These are phyloP conservation scores for Annulohypoxylon moriforme DNA, from an alignment of 495 filamentous ascomycete species.

Conservation along the genomic window DNA sequence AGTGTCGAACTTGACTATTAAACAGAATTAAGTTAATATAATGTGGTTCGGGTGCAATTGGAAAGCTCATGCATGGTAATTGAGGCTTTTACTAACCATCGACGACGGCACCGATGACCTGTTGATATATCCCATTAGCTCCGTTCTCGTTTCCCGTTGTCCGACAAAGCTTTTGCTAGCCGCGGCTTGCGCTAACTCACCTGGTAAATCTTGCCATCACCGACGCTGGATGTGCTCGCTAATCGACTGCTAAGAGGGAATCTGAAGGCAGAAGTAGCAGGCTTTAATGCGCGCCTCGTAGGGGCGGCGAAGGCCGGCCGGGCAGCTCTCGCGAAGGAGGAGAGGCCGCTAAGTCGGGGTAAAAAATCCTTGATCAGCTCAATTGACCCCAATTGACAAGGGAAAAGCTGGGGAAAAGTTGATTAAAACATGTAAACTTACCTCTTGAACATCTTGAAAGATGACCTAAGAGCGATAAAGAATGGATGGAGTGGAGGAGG, in stretches of 20 bases:
- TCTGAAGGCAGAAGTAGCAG: conserved; percentile 71
- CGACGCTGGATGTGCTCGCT: conserved; percentile 72
- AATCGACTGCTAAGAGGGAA: conserved; percentile 70
- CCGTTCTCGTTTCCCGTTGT: conserved; percentile 60
- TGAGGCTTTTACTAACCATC: conserved; percentile 67
- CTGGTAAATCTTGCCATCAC: conserved; percentile 88
- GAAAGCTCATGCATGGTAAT: neutral
- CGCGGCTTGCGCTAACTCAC: conserved; percentile 59
- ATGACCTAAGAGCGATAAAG: conserved; percentile 62
- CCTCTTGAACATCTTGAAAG: conserved; percentile 89
- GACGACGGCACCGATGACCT: conserved; percentile 78
- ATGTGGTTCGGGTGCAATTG: neutral
- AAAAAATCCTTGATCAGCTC: conserved; percentile 54
- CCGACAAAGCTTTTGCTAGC: conserved; percentile 62
- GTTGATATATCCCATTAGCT: conserved; percentile 65
- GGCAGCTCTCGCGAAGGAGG: conserved; percentile 81
- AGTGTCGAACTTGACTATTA: conserved; percentile 86
- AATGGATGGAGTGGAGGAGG: conserved; percentile 57
- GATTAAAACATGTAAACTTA: conserved; percentile 57
- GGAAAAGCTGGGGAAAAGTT: conserved; percentile 24
- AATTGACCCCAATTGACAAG: conserved; percentile 59
- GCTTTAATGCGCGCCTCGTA: conserved; percentile 75
- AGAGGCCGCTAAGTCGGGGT: conserved; percentile 73
- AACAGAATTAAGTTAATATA: conserved; percentile 26
- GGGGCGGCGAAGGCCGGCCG: conserved; percentile 75